Conservation (phyloP, 768 basidiomycete genomes). For the Myochromella boudieri region DNA sequence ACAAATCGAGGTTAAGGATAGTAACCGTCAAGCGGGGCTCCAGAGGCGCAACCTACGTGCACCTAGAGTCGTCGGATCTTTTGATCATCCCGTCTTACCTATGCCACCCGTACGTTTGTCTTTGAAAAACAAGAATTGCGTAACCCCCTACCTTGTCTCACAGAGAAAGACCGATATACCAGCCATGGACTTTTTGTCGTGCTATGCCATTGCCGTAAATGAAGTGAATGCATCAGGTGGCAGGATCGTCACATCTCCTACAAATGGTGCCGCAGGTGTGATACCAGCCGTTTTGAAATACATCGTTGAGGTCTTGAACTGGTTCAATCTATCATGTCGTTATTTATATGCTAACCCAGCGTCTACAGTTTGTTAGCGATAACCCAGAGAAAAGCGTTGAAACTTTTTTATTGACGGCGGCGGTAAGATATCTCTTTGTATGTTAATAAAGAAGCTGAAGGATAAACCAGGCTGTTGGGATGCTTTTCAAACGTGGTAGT, state of each 20-base stretch:
- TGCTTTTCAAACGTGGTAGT: slow-evolving; percentile 96
- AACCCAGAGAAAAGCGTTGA: slow-evolving; percentile 85
- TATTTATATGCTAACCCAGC: background rate
- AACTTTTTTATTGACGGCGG: slow-evolving; percentile 88
- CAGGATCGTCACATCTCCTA: slow-evolving; percentile 92
- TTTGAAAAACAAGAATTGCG: slow-evolving; percentile 6
- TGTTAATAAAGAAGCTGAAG: too few relatives aligned
- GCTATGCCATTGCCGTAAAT: slow-evolving; percentile 93
- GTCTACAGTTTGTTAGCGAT: slow-evolving; percentile 76
- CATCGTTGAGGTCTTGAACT: slow-evolving; percentile 66
- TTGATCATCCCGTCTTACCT: slow-evolving; percentile 78
- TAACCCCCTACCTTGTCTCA: background rate
- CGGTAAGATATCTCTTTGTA: slow-evolving; percentile 45
- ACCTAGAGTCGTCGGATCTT: slow-evolving; percentile 64
- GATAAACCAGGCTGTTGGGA: slow-evolving; percentile 70
- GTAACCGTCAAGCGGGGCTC: slow-evolving; percentile 1
- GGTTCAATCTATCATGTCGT: too few relatives aligned
- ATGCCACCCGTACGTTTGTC: slow-evolving; percentile 68
- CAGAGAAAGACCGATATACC: slow-evolving; percentile 87
- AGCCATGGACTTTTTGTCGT: slow-evolving; percentile 90
- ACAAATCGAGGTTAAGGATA: slow-evolving; percentile 12
- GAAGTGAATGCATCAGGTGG: slow-evolving; percentile 94
- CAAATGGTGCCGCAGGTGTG: slow-evolving; percentile 91
- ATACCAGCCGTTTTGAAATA: slow-evolving; percentile 93
- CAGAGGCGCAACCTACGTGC: slow-evolving; percentile 23